Evolutionary conservation across 1,284 basidiomycete species (phyloP), one percentile per base, ranked within the genome.

Genomic region (Ceratorhiza oryzae-sativae): DNA sequence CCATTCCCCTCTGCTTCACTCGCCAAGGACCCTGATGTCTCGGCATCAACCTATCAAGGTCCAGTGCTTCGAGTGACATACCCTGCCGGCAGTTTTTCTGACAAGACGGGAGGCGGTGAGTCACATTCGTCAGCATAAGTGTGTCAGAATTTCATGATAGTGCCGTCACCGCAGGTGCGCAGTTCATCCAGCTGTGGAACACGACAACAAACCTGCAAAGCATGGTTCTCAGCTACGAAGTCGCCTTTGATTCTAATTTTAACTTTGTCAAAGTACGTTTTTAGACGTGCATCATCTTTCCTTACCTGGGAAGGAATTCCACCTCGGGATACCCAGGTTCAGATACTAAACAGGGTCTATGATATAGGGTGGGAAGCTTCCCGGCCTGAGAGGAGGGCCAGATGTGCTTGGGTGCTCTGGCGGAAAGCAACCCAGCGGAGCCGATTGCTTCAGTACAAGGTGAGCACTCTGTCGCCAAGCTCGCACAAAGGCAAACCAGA

Each of bases 311-410:
- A 15, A 18, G 49, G 15, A 30, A 23, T 23, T 20, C 51, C 58
- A 46, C 34, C 34, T 58, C 18, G 34, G 39, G 23, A 48, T 10
- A 39, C 34, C 20, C 23, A 49, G 18, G 34, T n/a, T 23, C 36
- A 45, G 41, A 45, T 23, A 39, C 61, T 72, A 49, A 71, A 53
- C 39, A 49, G 46, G 30, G 42, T 39, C 27, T 15, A 67, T 42
- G 48, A 20, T 13, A 48, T 23, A 84, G 65, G 90, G 84, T 12
- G 90, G 90, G 9, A 91, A 92, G 78, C 76, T 92, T 13, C 90
- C 90, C 0, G 90, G 90, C 1, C 75, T 92, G 30, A 91, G 89
- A 76, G 90, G 90, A 0, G 90, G 90, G 0, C 87, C 75, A 81
- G 77, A 8, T 42, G 76, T 79, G 5, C 75, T 79, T 58, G 82